These are phyloP conservation scores for Fusarium odoratissimum DNA, from an alignment of 2,329 filamentous ascomycete genomes.

Conservation along the genomic window DNA sequence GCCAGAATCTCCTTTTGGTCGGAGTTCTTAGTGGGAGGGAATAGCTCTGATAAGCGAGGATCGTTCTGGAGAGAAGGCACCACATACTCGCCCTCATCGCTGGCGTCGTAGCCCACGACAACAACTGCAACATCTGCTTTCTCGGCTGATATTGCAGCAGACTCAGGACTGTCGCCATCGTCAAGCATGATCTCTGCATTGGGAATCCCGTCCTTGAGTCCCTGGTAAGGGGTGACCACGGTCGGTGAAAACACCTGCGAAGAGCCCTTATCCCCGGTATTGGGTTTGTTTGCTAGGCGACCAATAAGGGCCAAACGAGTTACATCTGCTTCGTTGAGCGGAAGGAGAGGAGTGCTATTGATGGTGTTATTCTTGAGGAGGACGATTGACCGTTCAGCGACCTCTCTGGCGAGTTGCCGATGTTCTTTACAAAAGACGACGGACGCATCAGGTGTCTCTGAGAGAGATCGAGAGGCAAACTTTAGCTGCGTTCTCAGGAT, in stretches of 20 bases:
- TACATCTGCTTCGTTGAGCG: neutral
- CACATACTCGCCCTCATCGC: constrained; percentile 35
- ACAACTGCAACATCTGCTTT: constrained; percentile 28
- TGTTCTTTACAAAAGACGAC: constrained; percentile 37
- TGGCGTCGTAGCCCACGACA: constrained; percentile 29
- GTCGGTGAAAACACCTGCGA: constrained; percentile 24
- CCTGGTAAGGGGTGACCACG: constrained; percentile 20
- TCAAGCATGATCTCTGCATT: neutral
- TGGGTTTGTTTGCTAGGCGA: constrained; percentile 23
- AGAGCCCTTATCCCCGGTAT: constrained; percentile 37
- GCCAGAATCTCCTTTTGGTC: neutral
- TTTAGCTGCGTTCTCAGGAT: constrained; percentile 26
- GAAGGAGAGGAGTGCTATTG: neutral
- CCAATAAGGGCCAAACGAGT: constrained; percentile 31
- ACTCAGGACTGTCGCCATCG: neutral
- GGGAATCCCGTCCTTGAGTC: constrained; percentile 8
- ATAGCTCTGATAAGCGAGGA: neutral
- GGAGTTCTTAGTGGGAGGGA: neutral
- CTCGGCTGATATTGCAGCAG: no score
- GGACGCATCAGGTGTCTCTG: neutral
- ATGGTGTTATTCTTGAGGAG: constrained; percentile 32
- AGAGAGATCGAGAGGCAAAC: neutral
- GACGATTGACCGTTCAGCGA: constrained; percentile 32
- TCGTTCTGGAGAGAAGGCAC: constrained; percentile 20
- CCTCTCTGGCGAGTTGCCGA: constrained; percentile 25